Percentiles rank a stretch among this genome's conserved stretches.
These are phyloP conservation scores for Talaromyces sp. DNA, from an alignment of 2,329 filamentous ascomycete genomes.

Conservation along the genomic window DNA sequence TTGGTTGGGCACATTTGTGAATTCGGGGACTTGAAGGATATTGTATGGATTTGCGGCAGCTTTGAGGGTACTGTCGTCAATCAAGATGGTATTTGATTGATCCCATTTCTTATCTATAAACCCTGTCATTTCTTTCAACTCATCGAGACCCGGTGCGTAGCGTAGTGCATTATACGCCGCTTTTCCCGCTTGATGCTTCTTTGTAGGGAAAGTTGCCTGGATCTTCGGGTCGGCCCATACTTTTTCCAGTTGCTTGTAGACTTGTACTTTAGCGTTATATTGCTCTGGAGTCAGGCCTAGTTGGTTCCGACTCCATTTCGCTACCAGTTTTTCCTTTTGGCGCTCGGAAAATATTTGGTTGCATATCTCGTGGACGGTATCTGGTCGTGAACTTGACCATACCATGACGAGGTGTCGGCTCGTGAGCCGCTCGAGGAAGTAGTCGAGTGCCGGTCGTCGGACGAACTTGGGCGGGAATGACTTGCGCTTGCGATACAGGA, in stretches of 20 bases:
- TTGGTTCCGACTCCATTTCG: constrained; percentile 71
- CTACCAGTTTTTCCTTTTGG: constrained; percentile 55
- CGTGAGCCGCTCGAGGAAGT: constrained; percentile 71
- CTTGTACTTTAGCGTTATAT: constrained; percentile 68
- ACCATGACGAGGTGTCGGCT: constrained; percentile 73
- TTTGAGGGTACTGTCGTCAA: constrained; percentile 82
- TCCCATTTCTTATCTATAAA: constrained; percentile 53
- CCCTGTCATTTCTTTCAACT: constrained; percentile 25
- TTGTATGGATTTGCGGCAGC: constrained; percentile 79
- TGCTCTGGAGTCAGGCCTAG: constrained; percentile 62
- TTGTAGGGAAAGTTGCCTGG: constrained; percentile 38
- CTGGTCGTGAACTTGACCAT: constrained; percentile 78
- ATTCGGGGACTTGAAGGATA: constrained; percentile 74
- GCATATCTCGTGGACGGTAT: constrained; percentile 62
- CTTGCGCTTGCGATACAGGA: constrained; percentile 65
- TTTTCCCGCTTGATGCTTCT: constrained; percentile 15
- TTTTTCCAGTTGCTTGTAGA: constrained; percentile 76
- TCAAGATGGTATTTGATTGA: constrained; percentile 80
- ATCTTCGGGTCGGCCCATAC: constrained; percentile 59
- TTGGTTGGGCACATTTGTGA: constrained; percentile 44
- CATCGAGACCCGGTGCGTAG: neutral
- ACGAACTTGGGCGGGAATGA: constrained; percentile 52
- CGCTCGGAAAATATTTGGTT: constrained; percentile 54
- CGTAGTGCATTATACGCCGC: neutral
- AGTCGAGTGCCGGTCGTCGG: constrained; percentile 60